Base-by-base conservation (phyloP, 2,329 filamentous ascomycete genomes). In the Cladosporium sp. region DNA sequence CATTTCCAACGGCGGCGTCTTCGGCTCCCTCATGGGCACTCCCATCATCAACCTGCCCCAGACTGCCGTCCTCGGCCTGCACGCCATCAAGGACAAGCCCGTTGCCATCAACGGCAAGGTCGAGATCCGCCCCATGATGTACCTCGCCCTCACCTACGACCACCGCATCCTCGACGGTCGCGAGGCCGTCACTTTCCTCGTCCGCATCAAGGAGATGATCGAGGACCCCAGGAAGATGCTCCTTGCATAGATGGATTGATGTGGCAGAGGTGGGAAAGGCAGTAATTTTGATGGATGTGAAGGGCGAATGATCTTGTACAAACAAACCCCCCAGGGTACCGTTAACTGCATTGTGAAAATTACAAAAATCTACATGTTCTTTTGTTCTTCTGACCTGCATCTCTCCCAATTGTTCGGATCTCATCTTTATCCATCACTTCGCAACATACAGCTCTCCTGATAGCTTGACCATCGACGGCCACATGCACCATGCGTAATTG, bases 121-220 rank as follows among this genome's bases (percentile, higher is more conserved):
- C 58, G 92, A 97, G 75, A 90, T 96, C 66, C 85, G 94, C 65
- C 94, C 94, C 77, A 97, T 99, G 91, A 99, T 99, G 94, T 97
- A 96, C 75, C 84, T 99, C 63, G 94, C 94, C 40, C 82, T 99
- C 60, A 99, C 94, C 13, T 99, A 99, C 72, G 94, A 99, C 74
- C 94, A 99, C 78, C 89, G 94, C 71, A 84, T 99, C 50, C 81
- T 99, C 22, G 94, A 97, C 74, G 94, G 94, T 51, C 86, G 93
- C 72, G 93, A 97, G 78, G 94, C 93, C 47, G 91, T 96, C 39
- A 94, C 93, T 61, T 97, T 97, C 82, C 80, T 97, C 66, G 88
- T 97, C 61, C 96, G 96, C 84, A 75, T 99, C 70, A 97, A 97
- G 85, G 90, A 97, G 75, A 96, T 89, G 73, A 96, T 97, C 66